Evolutionary conservation across 441 rosid species (phyloP), one percentile per base, ranked within the genome.

Genomic region (Erysimum cheiri): DNA sequence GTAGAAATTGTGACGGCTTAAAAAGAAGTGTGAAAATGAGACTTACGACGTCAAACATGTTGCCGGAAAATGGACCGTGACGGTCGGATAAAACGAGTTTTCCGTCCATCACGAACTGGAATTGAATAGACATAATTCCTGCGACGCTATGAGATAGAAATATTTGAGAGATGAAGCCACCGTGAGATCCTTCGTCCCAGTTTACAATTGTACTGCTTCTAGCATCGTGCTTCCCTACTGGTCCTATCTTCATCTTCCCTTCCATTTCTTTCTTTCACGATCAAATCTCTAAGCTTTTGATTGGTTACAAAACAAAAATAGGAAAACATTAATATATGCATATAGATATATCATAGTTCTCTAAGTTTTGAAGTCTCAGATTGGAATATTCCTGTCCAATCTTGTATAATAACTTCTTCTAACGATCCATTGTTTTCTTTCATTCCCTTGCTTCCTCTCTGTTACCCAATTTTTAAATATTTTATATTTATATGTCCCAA

Each of bases 1-100:
- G 22, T 6, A 44, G 19, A n/a, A n/a, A 41, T 41, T 5, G 46
- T 41, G 17, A 13, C 7, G 8, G 40, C 7, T 31, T 6, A 6
- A 15, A 44, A 44, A 8, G 1, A 46, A 33, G 37, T 44, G 36
- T 29, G 3, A 46, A 57, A 35, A 36, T 63, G 1, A 66, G 49
- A 52, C 77, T 67, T 67, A 73, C 77, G 0, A 67, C 77, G 15
- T 73, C 77, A 59, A 74, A 74, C 73, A 74, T 54, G 69, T 68
- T 53, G 73, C 73, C 73, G 14, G 59, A 49, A 15, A 72, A 29
- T 6, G 76, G 76, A 62, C 73, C 78, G 4, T 74, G 59, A 46
- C 52, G 59, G 44, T 68, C 58, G 6, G 78, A 74, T 37, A 74
- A 46, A 39, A 74, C 64, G 13, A 74, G 68, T 28, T 61, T 74